Evolutionary conservation across 148 eudicot genomes (phyloP), one percentile per base, ranked within the genome.

Genomic region (Fagopyrum homotropicum): DNA sequence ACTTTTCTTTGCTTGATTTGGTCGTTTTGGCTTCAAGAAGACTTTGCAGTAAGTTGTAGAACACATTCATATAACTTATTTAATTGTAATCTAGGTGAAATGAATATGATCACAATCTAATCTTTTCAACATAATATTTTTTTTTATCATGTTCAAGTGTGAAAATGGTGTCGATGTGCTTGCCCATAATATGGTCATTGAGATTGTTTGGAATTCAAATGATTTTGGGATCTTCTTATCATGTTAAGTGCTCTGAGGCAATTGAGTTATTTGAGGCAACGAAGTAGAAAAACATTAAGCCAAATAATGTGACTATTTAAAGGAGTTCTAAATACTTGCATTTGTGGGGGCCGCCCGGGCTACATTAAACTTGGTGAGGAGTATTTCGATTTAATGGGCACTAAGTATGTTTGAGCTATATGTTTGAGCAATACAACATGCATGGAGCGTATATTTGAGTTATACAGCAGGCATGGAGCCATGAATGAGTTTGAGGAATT

Each of bases 371-470:
- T 84, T 79, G 97, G 96, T 44, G 77, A 22, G 77, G 66, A 75
- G 77, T 86, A 84, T 83, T 88, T 90, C 56, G 80, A 88, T 51
- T 80, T 82, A 26, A 90, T 92, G 96, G 84, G 82, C 79, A 73
- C 64, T 8, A 78, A 84, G 47, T 87, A 86, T 77, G 56, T 89
- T 22, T 22, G 26, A 22, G 26, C 26, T 22, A 22, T 22, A 22
- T 22, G 0, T 22, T 73, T 84, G 85, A 78, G 87, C 93, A 63
- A 81, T 82, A 45, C 43, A 89, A 81, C 90, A 89, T 0, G 86
- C 90, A 92, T 83, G 90, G 89, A 86, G 51, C 80, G 78, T 73
- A 87, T 92, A 86, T 68, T 92, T 64, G 90, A 90, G 75, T 89
- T 92, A 6, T 90, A 84, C 71, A 63, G 85, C 15, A 85, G 82